Evolutionary conservation across 257 asterid species (phyloP).

Genomic region (Vinca minor): DNA sequence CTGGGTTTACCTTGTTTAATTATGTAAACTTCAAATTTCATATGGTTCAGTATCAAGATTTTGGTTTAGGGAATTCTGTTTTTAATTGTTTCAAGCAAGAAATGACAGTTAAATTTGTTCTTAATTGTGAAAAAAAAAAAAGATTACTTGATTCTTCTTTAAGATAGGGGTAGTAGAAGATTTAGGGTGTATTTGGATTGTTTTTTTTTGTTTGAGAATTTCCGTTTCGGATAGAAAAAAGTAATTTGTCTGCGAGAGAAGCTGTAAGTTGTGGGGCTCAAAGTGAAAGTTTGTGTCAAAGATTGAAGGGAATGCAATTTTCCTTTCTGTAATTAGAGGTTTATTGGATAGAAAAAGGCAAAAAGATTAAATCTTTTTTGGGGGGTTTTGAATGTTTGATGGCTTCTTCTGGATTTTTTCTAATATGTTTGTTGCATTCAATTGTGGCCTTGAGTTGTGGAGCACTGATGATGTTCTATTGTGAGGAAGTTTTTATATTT

Average conservation of each 20-base stretch:
- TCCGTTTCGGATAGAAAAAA: too few species aligned
- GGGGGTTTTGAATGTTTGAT: constrained; percentile 22
- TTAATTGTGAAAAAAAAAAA: not conserved
- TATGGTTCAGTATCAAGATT: not conserved
- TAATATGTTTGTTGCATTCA: constrained; percentile 70
- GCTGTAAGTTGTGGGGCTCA: too few species aligned
- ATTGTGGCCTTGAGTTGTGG: constrained; percentile 72
- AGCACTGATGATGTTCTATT: constrained; percentile 71
- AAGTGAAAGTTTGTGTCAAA: too few species aligned
- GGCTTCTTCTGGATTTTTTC: constrained; percentile 64
- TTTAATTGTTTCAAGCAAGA: not conserved
- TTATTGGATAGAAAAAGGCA: not conserved
- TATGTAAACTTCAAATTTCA: not conserved
- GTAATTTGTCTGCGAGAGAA: too few species aligned
- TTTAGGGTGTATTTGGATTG: too few species aligned
- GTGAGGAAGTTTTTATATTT: constrained; percentile 54
- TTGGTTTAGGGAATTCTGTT: not conserved
- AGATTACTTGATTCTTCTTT: not conserved
- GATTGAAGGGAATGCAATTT: not conserved
- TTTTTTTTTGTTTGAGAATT: too few species aligned
- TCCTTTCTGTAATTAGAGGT: not conserved
- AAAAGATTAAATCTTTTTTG: not conserved
- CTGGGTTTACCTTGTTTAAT: constrained; percentile 5
- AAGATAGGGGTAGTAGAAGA: not conserved
- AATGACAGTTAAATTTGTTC: not conserved